Conservation (phyloP, 257 asterid species). For the Petunia secreta region DNA sequence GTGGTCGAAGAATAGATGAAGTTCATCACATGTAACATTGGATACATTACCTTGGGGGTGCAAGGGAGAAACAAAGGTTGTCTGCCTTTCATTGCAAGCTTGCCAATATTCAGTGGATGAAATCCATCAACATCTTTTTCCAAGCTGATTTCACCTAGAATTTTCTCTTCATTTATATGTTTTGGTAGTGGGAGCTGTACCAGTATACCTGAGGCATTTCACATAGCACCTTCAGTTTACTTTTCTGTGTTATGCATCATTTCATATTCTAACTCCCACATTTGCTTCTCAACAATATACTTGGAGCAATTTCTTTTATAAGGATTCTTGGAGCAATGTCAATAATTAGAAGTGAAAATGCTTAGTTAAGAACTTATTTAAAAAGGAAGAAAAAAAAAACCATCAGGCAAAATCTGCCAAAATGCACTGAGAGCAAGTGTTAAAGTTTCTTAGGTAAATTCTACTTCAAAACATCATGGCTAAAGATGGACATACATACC, state of each 20-base stretch:
- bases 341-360: background rate
- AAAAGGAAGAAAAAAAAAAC: background rate
- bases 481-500: background rate
- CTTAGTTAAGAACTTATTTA: background rate
- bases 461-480: background rate
- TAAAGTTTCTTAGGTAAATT: background rate
- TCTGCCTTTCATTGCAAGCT: constrained; percentile 99
- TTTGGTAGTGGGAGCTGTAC: constrained; percentile 96
- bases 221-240: background rate
- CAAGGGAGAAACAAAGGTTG: constrained; percentile 92
- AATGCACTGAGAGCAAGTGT: background rate
- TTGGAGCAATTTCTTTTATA: background rate
- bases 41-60: constrained; percentile 83
- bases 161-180: constrained; percentile 86
- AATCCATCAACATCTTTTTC: constrained; percentile 96
- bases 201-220: constrained; percentile 67
- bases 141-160: constrained; percentile 72
- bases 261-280: background rate
- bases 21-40: background rate
- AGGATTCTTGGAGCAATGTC: too few species aligned
- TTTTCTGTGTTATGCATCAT: background rate
- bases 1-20: background rate
- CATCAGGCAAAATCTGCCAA: background rate
- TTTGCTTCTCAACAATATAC: background rate
- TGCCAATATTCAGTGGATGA: constrained; percentile 94